Base-by-base conservation (phyloP, 2,329 filamentous ascomycete species). In the Penicillium sp. region DNA sequence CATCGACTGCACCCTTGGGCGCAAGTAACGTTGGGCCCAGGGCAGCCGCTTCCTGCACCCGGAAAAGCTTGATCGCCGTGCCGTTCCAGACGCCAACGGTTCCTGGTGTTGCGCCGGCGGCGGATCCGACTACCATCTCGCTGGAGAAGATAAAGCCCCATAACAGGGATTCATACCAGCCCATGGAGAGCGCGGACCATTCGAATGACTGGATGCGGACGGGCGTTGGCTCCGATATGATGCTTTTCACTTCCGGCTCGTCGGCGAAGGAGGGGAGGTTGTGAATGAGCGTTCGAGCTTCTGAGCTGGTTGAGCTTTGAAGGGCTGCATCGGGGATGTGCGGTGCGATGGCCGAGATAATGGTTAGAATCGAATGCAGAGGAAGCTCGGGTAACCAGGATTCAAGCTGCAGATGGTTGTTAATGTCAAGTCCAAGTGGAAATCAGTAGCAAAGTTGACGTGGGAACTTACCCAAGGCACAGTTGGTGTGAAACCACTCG, bases 11-110 rank as follows among this genome's bases (percentile, higher is more conserved):
- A 0, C 92, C 93, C 55, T 92, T 84, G 0, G 94, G 94, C 32
- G 89, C 91, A 22, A 91, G 85, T 57, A 99, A 74, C 11, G 87
- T 91, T 3, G 92, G 92, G 0, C 92, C 89, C 61, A 88, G 82
- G 1, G 90, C 83, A 2, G 88, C 89, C 14, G 88, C 89, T 69
- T 95, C 90, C 71, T 96, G 91, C 3, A 97, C 92, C 46, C 86
- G 87, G 76, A 99, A 99, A 13, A 99, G 79, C 69, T 88, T 89
- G 71, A 99, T 90, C 2, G 81, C 80, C 1, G 94, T 97, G 34
- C 91, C 89, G 67, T 93, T 97, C 93, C 94, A 99, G 1, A 97
- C 87, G 7, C 94, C 93, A 31, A 92, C 90, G 2, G 90, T 92
- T 29, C 92, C 92, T 68, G 88, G 92, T 0, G 88, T 85, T 14